phyloP scores from a whole-genome alignment of 2,329 filamentous ascomycete species.

The Arthrobotrys musiformis region DNA sequence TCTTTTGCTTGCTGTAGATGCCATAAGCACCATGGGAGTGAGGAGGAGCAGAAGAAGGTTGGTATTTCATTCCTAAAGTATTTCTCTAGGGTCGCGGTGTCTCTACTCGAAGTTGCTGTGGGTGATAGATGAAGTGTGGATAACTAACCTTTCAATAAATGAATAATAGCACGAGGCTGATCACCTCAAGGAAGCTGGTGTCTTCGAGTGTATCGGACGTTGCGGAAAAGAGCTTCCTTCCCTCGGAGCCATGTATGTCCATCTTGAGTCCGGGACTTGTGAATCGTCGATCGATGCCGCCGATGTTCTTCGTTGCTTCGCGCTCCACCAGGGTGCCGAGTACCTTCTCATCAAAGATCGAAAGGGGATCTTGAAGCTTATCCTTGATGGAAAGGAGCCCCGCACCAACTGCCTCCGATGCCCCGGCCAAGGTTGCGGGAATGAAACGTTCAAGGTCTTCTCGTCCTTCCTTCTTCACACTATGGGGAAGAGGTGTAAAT shows the following conservation, averaged over 20 bases:
- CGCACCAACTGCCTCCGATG: slow-evolving; percentile 14
- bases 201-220: slow-evolving; percentile 24
- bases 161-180: slow-evolving; percentile 26
- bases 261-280: slow-evolving; percentile 35
- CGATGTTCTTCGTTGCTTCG: slow-evolving; percentile 40
- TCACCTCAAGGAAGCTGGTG: background rate
- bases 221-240: slow-evolving; percentile 31
- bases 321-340: slow-evolving; percentile 24
- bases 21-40: slow-evolving; percentile 21
- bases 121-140: too few species aligned
- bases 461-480: slow-evolving; percentile 35
- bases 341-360: slow-evolving; percentile 24
- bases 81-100: too few species aligned
- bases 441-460: slow-evolving; percentile 32
- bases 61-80: too few species aligned
- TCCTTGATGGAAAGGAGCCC: slow-evolving; percentile 30
- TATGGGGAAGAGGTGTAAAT: slow-evolving; percentile 1
- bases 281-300: slow-evolving; percentile 21
- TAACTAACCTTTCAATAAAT: too few species aligned
- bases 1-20: slow-evolving; percentile 25
- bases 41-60: slow-evolving; percentile 21
- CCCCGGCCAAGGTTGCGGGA: slow-evolving; percentile 19
- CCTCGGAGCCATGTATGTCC: slow-evolving; percentile 26
- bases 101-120: too few species aligned
- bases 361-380: slow-evolving; percentile 25